Evolutionary conservation across 108 stramenopile genomes (phyloP).

Genomic region (Heterococcus sp.): DNA sequence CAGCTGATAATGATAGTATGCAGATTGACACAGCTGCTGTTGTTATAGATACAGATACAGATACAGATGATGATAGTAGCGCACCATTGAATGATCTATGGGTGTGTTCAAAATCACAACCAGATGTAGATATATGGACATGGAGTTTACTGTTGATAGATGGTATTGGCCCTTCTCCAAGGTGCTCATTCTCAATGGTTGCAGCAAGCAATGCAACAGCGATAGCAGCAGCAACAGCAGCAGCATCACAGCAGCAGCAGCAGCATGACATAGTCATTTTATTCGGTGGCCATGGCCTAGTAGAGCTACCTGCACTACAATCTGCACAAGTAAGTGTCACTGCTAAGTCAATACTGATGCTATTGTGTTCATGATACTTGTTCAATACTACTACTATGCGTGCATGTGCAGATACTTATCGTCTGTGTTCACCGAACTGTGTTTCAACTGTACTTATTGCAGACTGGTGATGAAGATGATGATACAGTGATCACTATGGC

Average conservation of each 20-base stretch:
- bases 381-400: neutral
- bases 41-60: neutral
- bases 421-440: neutral
- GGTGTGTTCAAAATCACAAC: neutral
- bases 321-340: neutral
- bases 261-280: conserved; percentile 2
- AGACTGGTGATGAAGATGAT: conserved; percentile 2
- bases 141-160: conserved; percentile 23
- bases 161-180: conserved; percentile 35
- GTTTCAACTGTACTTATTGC: neutral
- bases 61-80: neutral
- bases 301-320: conserved; percentile 10
- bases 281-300: conserved; percentile 38
- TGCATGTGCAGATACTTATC: neutral
- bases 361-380: neutral
- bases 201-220: neutral
- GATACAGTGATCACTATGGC: conserved; percentile 16
- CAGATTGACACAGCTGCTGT: neutral
- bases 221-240: neutral
- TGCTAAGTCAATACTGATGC: neutral
- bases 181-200: conserved; percentile 2
- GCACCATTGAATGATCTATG: neutral
- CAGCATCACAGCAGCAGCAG: neutral
- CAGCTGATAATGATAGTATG: neutral
- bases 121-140: neutral